A percentile compares a stretch with the other conserved stretches of the same genome.
These are phyloP conservation scores for Heliosperma pusillum DNA, from an alignment of 148 eudicot genomes.

Conservation along the genomic window DNA sequence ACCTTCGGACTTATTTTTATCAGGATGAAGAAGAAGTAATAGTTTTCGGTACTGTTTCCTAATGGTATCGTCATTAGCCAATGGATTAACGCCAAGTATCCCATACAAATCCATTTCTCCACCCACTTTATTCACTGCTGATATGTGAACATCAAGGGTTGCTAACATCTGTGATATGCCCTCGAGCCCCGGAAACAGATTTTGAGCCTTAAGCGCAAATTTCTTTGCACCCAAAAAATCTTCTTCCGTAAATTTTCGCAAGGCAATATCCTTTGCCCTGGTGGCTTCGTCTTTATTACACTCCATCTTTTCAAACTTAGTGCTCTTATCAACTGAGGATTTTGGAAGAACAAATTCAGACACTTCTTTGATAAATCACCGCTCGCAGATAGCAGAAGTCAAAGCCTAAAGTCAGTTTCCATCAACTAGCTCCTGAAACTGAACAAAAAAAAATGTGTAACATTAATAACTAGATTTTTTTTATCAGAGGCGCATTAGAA, in stretches of 20 bases:
- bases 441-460: not conserved
- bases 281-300: slow-evolving; percentile 49
- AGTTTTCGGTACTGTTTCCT: slow-evolving; percentile 61
- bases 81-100: slow-evolving; percentile 55
- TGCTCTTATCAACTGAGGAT: not conserved
- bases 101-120: slow-evolving; percentile 69
- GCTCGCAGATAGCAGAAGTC: not conserved
- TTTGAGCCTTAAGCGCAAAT: slow-evolving; percentile 41
- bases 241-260: slow-evolving; percentile 29
- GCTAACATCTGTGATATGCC: slow-evolving; percentile 36
- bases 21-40: slow-evolving; percentile 72
- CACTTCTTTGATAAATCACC: not conserved
- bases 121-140: slow-evolving; percentile 24
- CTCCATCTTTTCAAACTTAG: slow-evolving; percentile 27
- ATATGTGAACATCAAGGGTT: slow-evolving; percentile 30
- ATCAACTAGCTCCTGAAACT: not conserved
- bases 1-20: slow-evolving; percentile 68
- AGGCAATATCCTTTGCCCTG: slow-evolving; percentile 42
- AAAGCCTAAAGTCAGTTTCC: not conserved
- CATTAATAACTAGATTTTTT: not conserved
- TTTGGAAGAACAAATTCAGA: not conserved
- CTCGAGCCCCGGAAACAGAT: slow-evolving; percentile 34
- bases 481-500: not conserved
- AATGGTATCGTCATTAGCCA: slow-evolving; percentile 60
- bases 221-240: slow-evolving; percentile 36